Base-by-base conservation (phyloP, 345 rosid species). In the Cochlearia excelsa region DNA sequence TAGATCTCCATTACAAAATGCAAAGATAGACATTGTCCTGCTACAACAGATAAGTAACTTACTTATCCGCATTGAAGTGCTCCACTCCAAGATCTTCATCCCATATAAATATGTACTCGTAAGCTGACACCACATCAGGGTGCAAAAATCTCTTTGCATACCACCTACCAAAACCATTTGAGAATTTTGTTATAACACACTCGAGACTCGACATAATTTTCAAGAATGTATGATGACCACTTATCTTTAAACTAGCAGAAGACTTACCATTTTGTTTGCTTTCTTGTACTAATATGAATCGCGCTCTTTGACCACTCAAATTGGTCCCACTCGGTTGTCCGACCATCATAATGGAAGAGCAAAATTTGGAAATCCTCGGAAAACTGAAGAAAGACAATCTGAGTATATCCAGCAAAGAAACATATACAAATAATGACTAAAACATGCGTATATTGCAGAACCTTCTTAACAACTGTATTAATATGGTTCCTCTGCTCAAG, bases 261-360 rank as follows among this genome's bases (percentile, higher is more conserved):
- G 23, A 16, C 23, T 16, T 70, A 90, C 95, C 91, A 90, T 82
- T 91, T 91, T 28, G 98, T 82, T 79, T 91, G 98, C 73, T 75
- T 91, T 73, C 30, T 81, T 45, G 77, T 80, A 37, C 96, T 84
- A 46, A 91, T 67, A 75, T 91, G 96, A 59, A 88, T 86, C 61
- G 88, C 95, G 7, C 51, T 71, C 61, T 71, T 82, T 41, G 98
- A 88, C 98, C 98, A 91, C 79, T 85, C 95, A 72, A 82, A 82
- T 60, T 81, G 80, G 45, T 88, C 95, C 98, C 98, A 91, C 68
- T 91, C 95, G 72, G 83, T 85, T 38, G 83, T 74, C 47, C 76
- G 90, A 55, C 96, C 96, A 77, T 91, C 96, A 66, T 88, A 88
- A 71, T 91, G 98, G 64, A 82, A 88, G 10, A 91, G 90, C 77